Base-by-base conservation (phyloP, 1,139 yeast species). In the Yamadazyma blattariae region DNA sequence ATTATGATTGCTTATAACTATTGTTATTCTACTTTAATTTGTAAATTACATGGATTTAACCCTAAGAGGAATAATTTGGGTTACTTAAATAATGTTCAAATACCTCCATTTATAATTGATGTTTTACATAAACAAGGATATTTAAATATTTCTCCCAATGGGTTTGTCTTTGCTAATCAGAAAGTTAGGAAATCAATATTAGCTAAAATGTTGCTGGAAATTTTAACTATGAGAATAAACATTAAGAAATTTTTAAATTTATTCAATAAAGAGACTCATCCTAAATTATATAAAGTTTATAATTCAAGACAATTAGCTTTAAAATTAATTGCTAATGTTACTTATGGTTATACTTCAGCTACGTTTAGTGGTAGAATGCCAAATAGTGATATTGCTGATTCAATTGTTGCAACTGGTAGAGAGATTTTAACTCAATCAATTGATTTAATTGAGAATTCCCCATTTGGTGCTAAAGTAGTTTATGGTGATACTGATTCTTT, bases 351-450 rank as follows among this genome's bases (percentile, higher is more conserved):
- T 52, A 75, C 97, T 0, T 84, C 97, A 0, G 98, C 98, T 0
- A 79, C 96, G 0, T 92, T 82, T 52, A 88, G 96, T 23, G 98
- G 98, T 0, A 66, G 98, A 44, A 92, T 92, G 98, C 98, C 98
- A 0, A 87, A 94, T 50, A 80, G 95, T 0, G 97, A 89, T 54
- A 74, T 92, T 22, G 96, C 98, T 0, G 98, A 92, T 60, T 84
- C 95, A 9, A 88, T 92, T 53, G 98, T 92, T 0, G 79, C 92
- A 19, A 82, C 94, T 0, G 98, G 94, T 0, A 67, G 97, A 39
- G 97, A 90, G 55, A 82, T 89, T 0, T 59, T 92, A 35, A 80
- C 79, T 34, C 69, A 72, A 36, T 84, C 97, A 0, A 82, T 89
- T 27, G 74, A 74, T 4, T 52, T 74, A 34, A 89, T 92, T 36